Percentiles rank a stretch among this genome's conserved stretches.
phyloP scores from a whole-genome alignment of 768 basidiomycete genomes.

The Termitomyces heimii region DNA sequence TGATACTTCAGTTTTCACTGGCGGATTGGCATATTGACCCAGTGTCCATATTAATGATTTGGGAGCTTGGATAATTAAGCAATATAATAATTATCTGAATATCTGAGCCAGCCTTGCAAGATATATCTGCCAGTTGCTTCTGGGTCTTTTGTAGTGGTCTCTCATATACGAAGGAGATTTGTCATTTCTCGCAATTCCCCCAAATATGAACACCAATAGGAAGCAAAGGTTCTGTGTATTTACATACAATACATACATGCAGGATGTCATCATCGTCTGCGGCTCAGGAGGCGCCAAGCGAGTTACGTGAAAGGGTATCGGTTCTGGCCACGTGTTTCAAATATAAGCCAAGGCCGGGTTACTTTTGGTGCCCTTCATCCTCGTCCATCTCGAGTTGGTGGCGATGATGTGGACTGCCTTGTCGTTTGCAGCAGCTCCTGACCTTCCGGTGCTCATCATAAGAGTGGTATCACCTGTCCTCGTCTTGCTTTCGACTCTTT shows the following conservation, averaged over 20 bases:
- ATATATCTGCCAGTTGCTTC: neutral
- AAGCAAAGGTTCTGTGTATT: neutral
- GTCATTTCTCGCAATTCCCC: neutral
- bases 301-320: slow-evolving; percentile 15
- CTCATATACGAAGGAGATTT: neutral
- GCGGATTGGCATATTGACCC: neutral
- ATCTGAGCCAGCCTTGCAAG: neutral
- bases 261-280: neutral
- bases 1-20: neutral
- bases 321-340: slow-evolving; percentile 18
- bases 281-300: slow-evolving; percentile 5
- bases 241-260: neutral
- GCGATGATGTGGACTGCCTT: slow-evolving; percentile 22
- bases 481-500: slow-evolving; percentile 55
- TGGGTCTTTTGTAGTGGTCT: neutral
- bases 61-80: neutral
- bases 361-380: slow-evolving; percentile 7
- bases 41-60: neutral
- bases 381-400: slow-evolving; percentile 18
- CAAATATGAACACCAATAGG: neutral
- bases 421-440: slow-evolving; percentile 10
- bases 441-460: slow-evolving; percentile 43
- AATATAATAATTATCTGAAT: neutral
- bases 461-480: slow-evolving; percentile 65
- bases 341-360: slow-evolving; percentile 15